phyloP scores from a whole-genome alignment of 257 asterid genomes.

The Handroanthus guayacan region DNA sequence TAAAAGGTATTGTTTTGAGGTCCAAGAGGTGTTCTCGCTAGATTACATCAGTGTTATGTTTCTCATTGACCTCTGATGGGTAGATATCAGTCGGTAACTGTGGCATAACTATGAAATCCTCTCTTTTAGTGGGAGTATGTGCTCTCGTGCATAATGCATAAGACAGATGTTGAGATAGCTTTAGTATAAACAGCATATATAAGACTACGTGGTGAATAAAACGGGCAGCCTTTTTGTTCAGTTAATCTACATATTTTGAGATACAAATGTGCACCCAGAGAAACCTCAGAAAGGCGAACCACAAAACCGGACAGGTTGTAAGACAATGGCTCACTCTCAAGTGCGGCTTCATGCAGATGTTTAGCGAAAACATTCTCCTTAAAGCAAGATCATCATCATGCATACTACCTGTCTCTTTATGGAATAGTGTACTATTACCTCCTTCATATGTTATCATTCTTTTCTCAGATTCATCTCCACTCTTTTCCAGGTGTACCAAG shows the following conservation, averaged over 20 bases:
- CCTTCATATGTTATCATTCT: constrained; percentile 16
- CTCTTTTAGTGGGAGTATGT: not conserved
- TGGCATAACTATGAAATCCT: not conserved
- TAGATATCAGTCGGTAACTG: not conserved
- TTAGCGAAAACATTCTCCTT: constrained; percentile 26
- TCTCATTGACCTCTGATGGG: not conserved
- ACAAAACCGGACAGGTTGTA: constrained; percentile 15
- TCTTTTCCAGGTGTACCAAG: constrained; percentile 15
- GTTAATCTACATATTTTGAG: not conserved
- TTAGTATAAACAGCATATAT: not conserved
- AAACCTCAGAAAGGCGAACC: constrained; percentile 35
- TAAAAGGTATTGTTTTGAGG: not conserved
- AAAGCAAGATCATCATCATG: constrained; percentile 11
- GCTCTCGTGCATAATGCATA: not conserved
- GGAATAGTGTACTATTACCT: not conserved
- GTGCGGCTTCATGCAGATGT: constrained; percentile 1
- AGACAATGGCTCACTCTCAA: constrained; percentile 23
- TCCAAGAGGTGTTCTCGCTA: not conserved
- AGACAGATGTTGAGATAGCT: not conserved
- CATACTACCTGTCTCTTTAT: constrained; percentile 5
- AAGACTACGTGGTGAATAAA: not conserved
- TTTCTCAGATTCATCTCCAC: constrained; percentile 20
- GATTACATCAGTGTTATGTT: not conserved
- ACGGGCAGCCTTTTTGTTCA: not conserved
- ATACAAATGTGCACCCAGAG: constrained; percentile 36